Evolutionary conservation across 1,139 yeast species (phyloP).

Genomic region (Lodderomyces metapsilosis): DNA sequence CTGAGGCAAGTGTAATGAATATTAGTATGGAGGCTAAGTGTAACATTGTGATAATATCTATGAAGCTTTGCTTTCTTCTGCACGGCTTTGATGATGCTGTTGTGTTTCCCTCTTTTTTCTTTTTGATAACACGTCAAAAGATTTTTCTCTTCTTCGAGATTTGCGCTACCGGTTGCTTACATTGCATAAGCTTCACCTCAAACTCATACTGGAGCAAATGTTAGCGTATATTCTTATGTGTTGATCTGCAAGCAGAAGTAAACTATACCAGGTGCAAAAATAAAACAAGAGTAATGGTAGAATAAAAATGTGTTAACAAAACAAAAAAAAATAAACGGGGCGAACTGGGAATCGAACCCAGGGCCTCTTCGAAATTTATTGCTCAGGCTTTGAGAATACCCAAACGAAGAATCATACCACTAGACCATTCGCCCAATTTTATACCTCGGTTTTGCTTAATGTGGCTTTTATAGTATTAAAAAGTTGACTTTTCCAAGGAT

Average conservation of each 20-base stretch:
- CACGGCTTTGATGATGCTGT: background rate
- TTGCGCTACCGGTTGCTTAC: background rate
- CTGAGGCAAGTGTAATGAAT: conserved; percentile 14
- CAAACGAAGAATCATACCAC: conserved; percentile 55
- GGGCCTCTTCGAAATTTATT: conserved; percentile 19
- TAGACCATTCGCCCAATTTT: conserved; percentile 33
- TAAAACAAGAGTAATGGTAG: background rate
- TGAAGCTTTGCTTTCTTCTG: too few relatives aligned
- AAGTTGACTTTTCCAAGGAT: too few relatives aligned
- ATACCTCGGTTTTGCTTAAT: background rate
- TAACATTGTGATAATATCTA: background rate
- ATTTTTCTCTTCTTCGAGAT: background rate
- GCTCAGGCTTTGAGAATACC: conserved; percentile 19
- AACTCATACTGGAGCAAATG: too few relatives aligned
- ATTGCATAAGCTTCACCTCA: too few relatives aligned
- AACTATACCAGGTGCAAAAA: too few relatives aligned
- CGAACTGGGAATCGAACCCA: conserved; percentile 26
- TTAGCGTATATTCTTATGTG: too few relatives aligned
- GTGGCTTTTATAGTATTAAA: too few relatives aligned
- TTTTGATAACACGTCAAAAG: conserved; percentile 5
- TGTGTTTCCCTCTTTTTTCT: too few relatives aligned
- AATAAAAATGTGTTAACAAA: background rate
- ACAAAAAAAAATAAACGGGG: conserved; percentile 16
- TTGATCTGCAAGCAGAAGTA: too few relatives aligned
- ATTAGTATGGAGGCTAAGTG: background rate